Base-by-base conservation (phyloP, 129 eudicot genomes). In the Dittrichia graveolens region DNA sequence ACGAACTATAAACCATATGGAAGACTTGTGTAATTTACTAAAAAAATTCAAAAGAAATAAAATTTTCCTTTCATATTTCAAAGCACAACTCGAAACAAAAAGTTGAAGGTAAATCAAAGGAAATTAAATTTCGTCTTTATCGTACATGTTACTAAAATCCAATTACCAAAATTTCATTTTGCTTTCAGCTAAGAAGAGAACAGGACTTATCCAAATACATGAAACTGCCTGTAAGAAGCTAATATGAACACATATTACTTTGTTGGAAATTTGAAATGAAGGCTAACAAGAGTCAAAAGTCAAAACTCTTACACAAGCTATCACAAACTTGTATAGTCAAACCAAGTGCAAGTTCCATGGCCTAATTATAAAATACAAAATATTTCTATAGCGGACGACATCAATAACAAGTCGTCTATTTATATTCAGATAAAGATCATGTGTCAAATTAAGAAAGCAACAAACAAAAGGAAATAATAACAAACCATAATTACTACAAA, bases 361-460 rank as follows among this genome's bases (percentile, higher is more conserved):
- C 35, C 56, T 61, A 72, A 63, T 12, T 75, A 55, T 47, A 31
- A 67, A 35, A 67, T 37, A 50, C 6, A 45, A 62, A 50, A 70
- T 61, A 45, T 44, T 77, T 41, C 11, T 48, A 11, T 10, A 65
- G 73, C 59, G 44, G 41, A 73, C 77, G 81, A 72, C 76, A 81
- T 71, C 73, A 65, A 73, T 62, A 74, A 72, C 69, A 65, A 67
- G 70, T 8, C 64, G 56, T 40, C 63, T 63, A 77, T 60, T 73
- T 61, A 77, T 45, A 57, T 59, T 15, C 48, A 60, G 46, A 60
- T 47, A 47, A 53, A 50, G 73, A 73, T 78, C 82, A 72, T 59
- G 68, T 9, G 75, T 78, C 80, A 82, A 67, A 78, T 82, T 74
- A 64, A 55, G 77, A 78, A 74, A 78, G 72, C 76, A 78, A 55